Conservation (phyloP, 306 rosid species). For the Lathyrus tuberosus region DNA sequence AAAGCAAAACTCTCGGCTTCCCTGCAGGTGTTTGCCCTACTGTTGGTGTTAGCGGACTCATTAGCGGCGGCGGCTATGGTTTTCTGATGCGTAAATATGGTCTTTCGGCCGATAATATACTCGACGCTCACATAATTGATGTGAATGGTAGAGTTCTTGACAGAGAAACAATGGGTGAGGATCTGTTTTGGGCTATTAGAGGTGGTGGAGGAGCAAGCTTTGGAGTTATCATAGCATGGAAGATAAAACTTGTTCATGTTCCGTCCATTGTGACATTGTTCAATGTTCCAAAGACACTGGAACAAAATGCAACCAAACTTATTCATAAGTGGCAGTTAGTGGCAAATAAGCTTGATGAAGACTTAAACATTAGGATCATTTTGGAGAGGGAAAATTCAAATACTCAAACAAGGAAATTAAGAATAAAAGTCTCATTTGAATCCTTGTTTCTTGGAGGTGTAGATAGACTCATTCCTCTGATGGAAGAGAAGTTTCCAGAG, state of each 20-base stretch:
- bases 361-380: slow-evolving; percentile 22
- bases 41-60: slow-evolving; percentile 69
- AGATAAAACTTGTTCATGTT: slow-evolving; percentile 51
- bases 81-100: slow-evolving; percentile 63
- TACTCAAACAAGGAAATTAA: background rate
- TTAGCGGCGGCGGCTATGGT: slow-evolving; percentile 77
- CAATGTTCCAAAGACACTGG: slow-evolving; percentile 43
- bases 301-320: slow-evolving; percentile 51
- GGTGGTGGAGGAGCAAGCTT: slow-evolving; percentile 76
- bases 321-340: slow-evolving; percentile 58
- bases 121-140: slow-evolving; percentile 63
- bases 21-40: slow-evolving; percentile 71
- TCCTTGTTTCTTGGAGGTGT: slow-evolving; percentile 47
- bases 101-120: slow-evolving; percentile 57
- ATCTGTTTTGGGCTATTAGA: slow-evolving; percentile 74
- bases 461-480: slow-evolving; percentile 32
- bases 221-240: slow-evolving; percentile 63
- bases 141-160: slow-evolving; percentile 59
- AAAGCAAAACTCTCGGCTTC: slow-evolving; percentile 38
- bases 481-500: slow-evolving; percentile 50
- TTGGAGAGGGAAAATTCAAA: slow-evolving; percentile 14
- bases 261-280: slow-evolving; percentile 65
- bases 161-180: slow-evolving; percentile 63
- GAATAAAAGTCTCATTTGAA: slow-evolving; percentile 6
- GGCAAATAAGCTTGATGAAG: slow-evolving; percentile 41